Base-by-base conservation (phyloP, 257 asterid species). In the Capsicum pubescens region DNA sequence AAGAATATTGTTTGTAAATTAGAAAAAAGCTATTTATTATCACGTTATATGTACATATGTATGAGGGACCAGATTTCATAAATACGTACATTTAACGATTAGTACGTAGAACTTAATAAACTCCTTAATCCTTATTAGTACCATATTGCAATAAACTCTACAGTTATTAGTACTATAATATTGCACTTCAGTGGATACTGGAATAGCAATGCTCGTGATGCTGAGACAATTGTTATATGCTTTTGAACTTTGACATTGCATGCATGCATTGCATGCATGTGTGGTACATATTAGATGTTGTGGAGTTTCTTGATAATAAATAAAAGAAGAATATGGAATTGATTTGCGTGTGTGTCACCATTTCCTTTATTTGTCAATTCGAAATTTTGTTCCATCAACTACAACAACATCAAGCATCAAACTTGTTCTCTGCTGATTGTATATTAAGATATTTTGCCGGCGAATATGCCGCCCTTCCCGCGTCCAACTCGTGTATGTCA, bases 321-420 rank as follows among this genome's bases (percentile, higher is more conserved):
- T 48, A 3, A 17, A 32, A 52, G 26, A 46, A 76, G 81, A 76
- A 52, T 76, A 76, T 52, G 8, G 48, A 76, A 76, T 21, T 52
- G 81, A 76, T 52, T 76, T 76, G 15, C 9, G 48, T 76, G 48
- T 76, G 81, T 21, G 81, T 76, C 81, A 76, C 63, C 44, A 13
- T 76, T 50, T 76, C 42, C 52, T 76, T 57, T 52, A 8, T 52
- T 76, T 76, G 81, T 52, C 15, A 21, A 21, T 76, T 76, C 48
- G 48, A 26, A 76, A 76, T 52, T 14, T 76, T 13, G 21, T 54
- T 76, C 81, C 48, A 50, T 52, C n/a, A 52, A 52, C 42, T 52
- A 39, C 44, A 39, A 39, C 44, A 52, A 61, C 19, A 76, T 76
- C 80, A 50, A 74, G 80, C 60, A 74, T 74, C 60, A 74, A 74